These are phyloP conservation scores for Rhodotorula kratochvilovae DNA, from an alignment of 768 basidiomycete genomes.

Conservation along the genomic window DNA sequence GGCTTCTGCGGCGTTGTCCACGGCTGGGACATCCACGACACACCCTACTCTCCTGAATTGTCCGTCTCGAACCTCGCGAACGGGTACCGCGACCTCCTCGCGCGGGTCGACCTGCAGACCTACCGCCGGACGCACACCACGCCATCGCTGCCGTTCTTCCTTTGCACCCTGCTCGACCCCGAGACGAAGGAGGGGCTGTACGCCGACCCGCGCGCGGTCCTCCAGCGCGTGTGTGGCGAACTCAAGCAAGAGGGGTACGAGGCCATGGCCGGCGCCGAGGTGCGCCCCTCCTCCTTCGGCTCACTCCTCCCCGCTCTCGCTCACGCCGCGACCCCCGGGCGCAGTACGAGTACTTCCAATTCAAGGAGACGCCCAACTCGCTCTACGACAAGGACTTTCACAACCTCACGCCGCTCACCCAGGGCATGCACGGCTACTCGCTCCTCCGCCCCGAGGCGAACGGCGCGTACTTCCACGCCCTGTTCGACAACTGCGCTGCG, in stretches of 20 bases:
- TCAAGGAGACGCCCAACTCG: constrained; percentile 70
- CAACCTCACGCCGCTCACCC: constrained; percentile 71
- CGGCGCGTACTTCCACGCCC: constrained; percentile 76
- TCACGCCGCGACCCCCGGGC: neutral
- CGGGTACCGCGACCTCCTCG: constrained; percentile 83
- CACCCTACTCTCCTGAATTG: constrained; percentile 76
- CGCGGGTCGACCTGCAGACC: constrained; percentile 77
- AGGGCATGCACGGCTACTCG: constrained; percentile 96
- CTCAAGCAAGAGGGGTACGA: constrained; percentile 56
- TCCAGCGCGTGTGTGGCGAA: constrained; percentile 58
- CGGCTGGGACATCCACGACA: constrained; percentile 75
- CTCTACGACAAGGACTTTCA: constrained; percentile 72
- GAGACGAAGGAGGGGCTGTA: constrained; percentile 68
- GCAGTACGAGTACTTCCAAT: constrained; percentile 68
- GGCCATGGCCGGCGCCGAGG: constrained; percentile 50
- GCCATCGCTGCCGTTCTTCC: constrained; percentile 83
- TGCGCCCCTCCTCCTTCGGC: neutral
- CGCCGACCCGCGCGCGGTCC: constrained; percentile 80
- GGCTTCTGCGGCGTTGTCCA: constrained; percentile 35
- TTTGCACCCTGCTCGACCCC: constrained; percentile 84
- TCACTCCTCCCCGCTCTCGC: neutral
- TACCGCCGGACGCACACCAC: constrained; percentile 91
- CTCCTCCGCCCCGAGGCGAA: constrained; percentile 64
- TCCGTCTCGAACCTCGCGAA: constrained; percentile 85
- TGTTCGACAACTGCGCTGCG: constrained; percentile 67